These are phyloP conservation scores for Trametes elegans DNA, from an alignment of 768 basidiomycete genomes.

Conservation along the genomic window DNA sequence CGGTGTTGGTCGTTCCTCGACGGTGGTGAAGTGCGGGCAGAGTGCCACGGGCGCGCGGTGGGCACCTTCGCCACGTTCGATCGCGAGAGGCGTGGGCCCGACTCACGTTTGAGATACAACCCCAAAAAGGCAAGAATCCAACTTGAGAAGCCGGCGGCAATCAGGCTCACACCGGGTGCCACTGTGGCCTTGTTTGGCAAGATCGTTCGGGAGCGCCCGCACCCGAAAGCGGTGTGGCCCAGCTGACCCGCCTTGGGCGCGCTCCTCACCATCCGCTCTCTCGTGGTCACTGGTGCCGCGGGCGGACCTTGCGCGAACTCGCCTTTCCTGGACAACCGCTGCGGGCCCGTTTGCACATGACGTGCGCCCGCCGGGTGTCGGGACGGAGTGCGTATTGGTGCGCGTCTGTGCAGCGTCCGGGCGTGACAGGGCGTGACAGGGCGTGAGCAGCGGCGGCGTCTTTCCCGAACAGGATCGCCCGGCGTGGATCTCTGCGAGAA, in stretches of 20 bases:
- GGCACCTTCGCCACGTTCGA: background rate
- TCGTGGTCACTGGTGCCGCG: background rate
- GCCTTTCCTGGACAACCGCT: background rate
- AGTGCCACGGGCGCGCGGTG: background rate
- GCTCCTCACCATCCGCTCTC: background rate
- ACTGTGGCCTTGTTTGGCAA: slow-evolving; percentile 6
- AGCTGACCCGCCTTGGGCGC: background rate
- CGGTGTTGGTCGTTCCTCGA: too few relatives aligned
- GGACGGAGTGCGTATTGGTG: background rate
- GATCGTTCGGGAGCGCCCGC: background rate
- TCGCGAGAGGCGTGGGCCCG: slow-evolving; percentile 1
- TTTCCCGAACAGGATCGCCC: background rate
- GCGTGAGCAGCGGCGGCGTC: too few relatives aligned
- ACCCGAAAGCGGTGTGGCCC: background rate
- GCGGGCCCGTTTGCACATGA: background rate
- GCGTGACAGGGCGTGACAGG: too few relatives aligned
- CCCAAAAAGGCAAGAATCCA: background rate
- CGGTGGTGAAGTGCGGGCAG: too few relatives aligned
- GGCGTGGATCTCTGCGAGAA: too few relatives aligned
- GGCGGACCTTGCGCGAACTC: background rate
- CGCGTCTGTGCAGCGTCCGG: too few relatives aligned
- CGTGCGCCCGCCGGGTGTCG: background rate
- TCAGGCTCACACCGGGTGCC: background rate
- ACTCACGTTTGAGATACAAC: background rate
- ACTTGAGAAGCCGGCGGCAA: slow-evolving; percentile 2